Base-by-base conservation (phyloP, 495 filamentous ascomycete genomes). In the Talaromyces liani region DNA sequence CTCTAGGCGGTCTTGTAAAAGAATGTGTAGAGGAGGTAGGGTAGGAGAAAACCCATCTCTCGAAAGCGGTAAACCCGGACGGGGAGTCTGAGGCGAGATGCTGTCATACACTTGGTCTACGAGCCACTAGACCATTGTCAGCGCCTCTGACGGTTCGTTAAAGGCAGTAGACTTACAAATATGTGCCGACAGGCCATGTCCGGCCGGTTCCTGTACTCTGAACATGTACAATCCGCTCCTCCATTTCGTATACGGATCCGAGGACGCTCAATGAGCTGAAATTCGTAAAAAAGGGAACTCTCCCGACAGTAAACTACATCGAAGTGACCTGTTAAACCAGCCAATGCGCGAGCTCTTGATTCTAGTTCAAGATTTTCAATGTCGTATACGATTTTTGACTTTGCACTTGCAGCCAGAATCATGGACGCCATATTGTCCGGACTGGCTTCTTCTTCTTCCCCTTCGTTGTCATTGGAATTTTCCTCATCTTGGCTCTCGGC, bases 331-430 rank as follows among this genome's bases (percentile, higher is more conserved):
- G 66, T 75, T 61, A 78, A 68, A 6, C 75, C 77, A 16, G 79
- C 67, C 6, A 77, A 64, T 25, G 75, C 75, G 53, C 69, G 66
- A 58, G 76, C 72, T 64, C 73, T 65, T 12, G 73, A 66, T 63
- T 75, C 72, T 31, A 65, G 33, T 65, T 77, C 72, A 58, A 79
- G 67, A 60, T 68, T 55, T 57, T 68, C 63, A 49, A 79, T 65
- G 59, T 80, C 72, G 69, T 82, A 80, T 58, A 74, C 71, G 63
- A 80, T 74, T n/a, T 78, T 75, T 22, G 79, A 74, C 27, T 53
- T 47, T 25, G 65, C 65, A 34, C 33, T 47, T 25, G 65, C 65
- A 34, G 73, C 69, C 54, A 65, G 67, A 53, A 77, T 55, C 54
- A 67, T 68, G 4, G 75, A 70, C 47, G 55, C 61, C 39, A 59